Base-by-base conservation (phyloP, 2,329 filamentous ascomycete species). In the Diaporthe sp. region DNA sequence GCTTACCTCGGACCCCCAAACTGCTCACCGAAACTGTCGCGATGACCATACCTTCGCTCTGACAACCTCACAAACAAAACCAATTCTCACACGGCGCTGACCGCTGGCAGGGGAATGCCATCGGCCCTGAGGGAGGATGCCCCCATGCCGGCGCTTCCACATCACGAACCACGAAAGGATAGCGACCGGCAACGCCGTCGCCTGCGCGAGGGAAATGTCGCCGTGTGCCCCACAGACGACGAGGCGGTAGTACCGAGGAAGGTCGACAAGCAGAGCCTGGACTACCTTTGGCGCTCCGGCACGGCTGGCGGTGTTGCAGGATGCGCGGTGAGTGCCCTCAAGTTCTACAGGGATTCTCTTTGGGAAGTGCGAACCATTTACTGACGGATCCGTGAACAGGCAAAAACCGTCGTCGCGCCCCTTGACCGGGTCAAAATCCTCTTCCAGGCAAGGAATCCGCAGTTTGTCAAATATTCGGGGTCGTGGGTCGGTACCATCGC, bases 381-480 rank as follows among this genome's bases (percentile, higher is more conserved):
- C 77, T 80, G 68, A 82, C 58, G 9, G 33, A 22, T 67, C 10
- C 17, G 22, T 17, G 30, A 58, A 69, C 79, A 98, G 95, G 97
- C 94, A 76, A 99, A 99, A 88, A 98, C 96, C 0, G 88, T 97
- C 9, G 97, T 99, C 50, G 97, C 95, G 33, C 97, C 97, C 33
- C 93, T 99, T 77, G 97, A 99, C 85, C 93, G 97, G 78, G 97
- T 99, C 80, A 99, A 99, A 86, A 99, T 99, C 81, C 93, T 99
- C 55, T 98, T 99, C 86, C 97, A 99, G 83, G 94, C 97, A 70
- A 95, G 94, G 81, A 98, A 97, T 80, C 97, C 97, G 4, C 93
- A 97, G 78, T 99, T 98, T 82, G 90, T 93, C 71, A 98, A 97
- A 85, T 99, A 98, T 82, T 92, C 95, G 1, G 94, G 95, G 54